phyloP scores from a whole-genome alignment of 495 filamentous ascomycete species.

The Penicillium parvum region DNA sequence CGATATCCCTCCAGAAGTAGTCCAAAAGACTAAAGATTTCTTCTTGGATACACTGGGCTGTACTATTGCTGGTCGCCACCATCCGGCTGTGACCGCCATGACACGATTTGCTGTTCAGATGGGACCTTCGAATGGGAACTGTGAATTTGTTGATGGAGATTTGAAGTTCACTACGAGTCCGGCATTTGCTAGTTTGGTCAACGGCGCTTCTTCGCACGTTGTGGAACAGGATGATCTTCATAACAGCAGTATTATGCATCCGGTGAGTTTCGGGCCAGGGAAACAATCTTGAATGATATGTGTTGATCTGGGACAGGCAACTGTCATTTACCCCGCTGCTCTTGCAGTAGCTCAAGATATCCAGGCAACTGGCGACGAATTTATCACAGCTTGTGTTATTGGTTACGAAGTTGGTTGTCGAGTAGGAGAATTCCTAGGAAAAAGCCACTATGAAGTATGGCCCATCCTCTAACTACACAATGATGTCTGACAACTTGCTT shows the following conservation, averaged over 20 bases:
- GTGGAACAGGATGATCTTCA: slow-evolving; percentile 40
- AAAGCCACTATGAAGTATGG: slow-evolving; percentile 34
- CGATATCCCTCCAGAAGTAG: slow-evolving; percentile 26
- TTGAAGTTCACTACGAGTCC: slow-evolving; percentile 22
- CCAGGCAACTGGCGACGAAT: slow-evolving; percentile 27
- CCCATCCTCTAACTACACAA: neutral
- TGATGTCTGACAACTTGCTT: neutral
- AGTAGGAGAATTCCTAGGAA: slow-evolving; percentile 30
- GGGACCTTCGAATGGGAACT: slow-evolving; percentile 29
- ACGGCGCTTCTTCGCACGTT: slow-evolving; percentile 34
- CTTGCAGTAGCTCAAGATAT: slow-evolving; percentile 34
- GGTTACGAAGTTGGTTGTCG: slow-evolving; percentile 35
- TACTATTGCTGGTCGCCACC: slow-evolving; percentile 32
- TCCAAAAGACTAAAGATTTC: slow-evolving; percentile 34
- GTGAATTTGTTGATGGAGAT: slow-evolving; percentile 29
- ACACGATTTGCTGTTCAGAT: slow-evolving; percentile 24
- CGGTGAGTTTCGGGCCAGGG: slow-evolving; percentile 27
- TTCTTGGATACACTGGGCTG: slow-evolving; percentile 33
- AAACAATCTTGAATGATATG: no score
- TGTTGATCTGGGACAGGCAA: no score
- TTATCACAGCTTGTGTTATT: slow-evolving; percentile 33
- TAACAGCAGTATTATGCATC: slow-evolving; percentile 37
- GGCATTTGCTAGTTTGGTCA: slow-evolving; percentile 33
- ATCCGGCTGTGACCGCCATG: slow-evolving; percentile 30
- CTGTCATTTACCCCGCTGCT: slow-evolving; percentile 32